Conservation (phyloP, 345 rosid genomes). For the Aquilaria malaccensis region DNA sequence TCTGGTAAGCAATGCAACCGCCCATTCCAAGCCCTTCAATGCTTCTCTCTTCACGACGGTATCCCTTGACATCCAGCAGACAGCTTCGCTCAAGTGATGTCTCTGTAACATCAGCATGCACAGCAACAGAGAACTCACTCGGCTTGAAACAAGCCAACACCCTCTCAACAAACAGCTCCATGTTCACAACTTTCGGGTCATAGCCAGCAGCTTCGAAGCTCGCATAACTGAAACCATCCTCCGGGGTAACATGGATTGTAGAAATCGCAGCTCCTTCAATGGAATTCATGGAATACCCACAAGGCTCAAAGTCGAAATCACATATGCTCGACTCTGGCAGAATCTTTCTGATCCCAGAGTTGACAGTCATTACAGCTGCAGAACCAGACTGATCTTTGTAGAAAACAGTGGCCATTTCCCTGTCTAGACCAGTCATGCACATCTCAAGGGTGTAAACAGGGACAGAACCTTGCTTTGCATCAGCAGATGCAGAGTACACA, state of each 20-base stretch:
- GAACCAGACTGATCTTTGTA: constrained; percentile 36
- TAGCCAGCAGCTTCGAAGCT: constrained; percentile 76
- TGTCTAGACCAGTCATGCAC: constrained; percentile 81
- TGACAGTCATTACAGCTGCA: constrained; percentile 46
- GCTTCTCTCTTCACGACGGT: constrained; percentile 38
- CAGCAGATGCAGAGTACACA: constrained; percentile 58
- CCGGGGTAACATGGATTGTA: constrained; percentile 76
- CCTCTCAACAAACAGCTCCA: constrained; percentile 41
- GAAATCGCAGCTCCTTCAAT: constrained; percentile 66
- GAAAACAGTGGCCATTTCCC: constrained; percentile 47
- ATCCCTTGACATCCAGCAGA: constrained; percentile 37
- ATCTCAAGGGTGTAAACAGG: constrained; percentile 65
- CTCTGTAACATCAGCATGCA: constrained; percentile 34
- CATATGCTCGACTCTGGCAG: constrained; percentile 61
- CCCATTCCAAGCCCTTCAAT: constrained; percentile 46
- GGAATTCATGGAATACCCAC: constrained; percentile 82
- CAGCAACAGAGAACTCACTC: constrained; percentile 46
- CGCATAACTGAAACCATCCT: constrained; percentile 78
- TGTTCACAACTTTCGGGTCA: constrained; percentile 26
- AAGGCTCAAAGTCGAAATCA: constrained; percentile 72
- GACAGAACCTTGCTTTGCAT: constrained; percentile 4
- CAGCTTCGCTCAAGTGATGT: constrained; percentile 18
- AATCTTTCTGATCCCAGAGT: constrained; percentile 69
- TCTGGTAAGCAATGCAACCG: constrained; percentile 50
- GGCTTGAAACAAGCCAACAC: constrained; percentile 62